These are phyloP conservation scores for Colletotrichum tropicale DNA, from an alignment of 2,329 filamentous ascomycete species.

Conservation along the genomic window DNA sequence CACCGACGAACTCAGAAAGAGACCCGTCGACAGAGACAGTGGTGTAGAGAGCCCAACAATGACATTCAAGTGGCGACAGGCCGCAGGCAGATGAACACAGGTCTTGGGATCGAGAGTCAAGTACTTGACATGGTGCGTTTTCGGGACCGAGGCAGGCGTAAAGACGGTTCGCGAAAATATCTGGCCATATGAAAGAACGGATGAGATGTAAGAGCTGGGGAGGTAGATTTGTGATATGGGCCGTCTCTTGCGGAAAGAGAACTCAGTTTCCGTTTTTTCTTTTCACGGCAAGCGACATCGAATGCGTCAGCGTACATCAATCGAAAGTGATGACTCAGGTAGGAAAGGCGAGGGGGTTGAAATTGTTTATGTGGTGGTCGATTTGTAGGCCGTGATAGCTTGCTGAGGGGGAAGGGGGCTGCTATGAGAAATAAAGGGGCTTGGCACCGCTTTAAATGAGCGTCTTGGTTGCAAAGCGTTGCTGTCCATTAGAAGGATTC, in stretches of 20 bases:
- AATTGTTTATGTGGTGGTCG: not conserved
- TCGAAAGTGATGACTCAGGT: not conserved
- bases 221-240: not conserved
- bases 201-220: not conserved
- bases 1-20: not conserved
- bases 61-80: not conserved
- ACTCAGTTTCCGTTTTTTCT: not conserved
- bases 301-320: not conserved
- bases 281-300: not conserved
- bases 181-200: not conserved
- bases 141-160: not conserved
- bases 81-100: not conserved
- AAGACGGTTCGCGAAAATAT: not conserved
- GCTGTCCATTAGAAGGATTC: not conserved
- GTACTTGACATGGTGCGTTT: not conserved
- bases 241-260: not conserved
- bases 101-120: not conserved
- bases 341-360: not conserved
- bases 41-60: not conserved
- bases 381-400: not conserved
- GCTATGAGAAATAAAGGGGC: not conserved
- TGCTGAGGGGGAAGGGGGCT: not conserved
- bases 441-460: not conserved
- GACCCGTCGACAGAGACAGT: not conserved
- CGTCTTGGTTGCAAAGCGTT: not conserved